Percentiles rank a stretch among this genome's conserved stretches.
Conservation (phyloP, 192 early-diverging fungal species). For the Coemansia sp. region DNA sequence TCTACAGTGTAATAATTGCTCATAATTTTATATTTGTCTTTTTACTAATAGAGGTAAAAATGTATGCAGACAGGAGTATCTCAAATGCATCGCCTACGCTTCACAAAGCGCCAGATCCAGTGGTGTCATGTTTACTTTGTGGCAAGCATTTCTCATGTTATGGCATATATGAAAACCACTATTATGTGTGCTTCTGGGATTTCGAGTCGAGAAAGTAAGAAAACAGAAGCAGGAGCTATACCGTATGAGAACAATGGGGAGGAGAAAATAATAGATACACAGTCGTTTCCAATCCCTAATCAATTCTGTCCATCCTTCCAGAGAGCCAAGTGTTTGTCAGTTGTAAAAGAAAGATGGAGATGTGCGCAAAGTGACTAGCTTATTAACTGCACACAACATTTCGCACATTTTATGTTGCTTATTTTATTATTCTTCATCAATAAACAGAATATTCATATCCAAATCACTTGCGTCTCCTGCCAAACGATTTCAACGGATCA, state of each 20-base stretch:
- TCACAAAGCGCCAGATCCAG: conserved; percentile 2
- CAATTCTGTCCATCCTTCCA: no score
- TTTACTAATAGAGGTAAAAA: not conserved
- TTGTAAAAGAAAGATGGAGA: no score
- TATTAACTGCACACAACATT: not conserved
- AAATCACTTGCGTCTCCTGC: conserved; percentile 30
- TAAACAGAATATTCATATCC: not conserved
- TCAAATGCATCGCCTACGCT: not conserved
- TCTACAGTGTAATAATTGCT: no score
- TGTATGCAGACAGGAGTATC: not conserved
- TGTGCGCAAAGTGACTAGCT: no score
- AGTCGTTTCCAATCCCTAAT: no score
- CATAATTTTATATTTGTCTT: not conserved
- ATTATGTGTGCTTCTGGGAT: conserved; percentile 7
- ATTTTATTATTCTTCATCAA: not conserved
- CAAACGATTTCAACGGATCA: conserved; percentile 43
- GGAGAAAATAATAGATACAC: no score
- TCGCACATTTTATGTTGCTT: not conserved
- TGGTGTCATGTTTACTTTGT: not conserved
- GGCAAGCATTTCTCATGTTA: not conserved
- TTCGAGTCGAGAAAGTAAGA: conserved; percentile 2
- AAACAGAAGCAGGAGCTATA: not conserved
- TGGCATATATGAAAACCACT: conserved; percentile 6
- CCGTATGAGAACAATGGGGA: no score
- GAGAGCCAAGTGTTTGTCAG: no score